Percentiles rank a stretch among this genome's conserved stretches.
phyloP scores from a whole-genome alignment of 208 protist species.

The Trypanosoma caninum region DNA sequence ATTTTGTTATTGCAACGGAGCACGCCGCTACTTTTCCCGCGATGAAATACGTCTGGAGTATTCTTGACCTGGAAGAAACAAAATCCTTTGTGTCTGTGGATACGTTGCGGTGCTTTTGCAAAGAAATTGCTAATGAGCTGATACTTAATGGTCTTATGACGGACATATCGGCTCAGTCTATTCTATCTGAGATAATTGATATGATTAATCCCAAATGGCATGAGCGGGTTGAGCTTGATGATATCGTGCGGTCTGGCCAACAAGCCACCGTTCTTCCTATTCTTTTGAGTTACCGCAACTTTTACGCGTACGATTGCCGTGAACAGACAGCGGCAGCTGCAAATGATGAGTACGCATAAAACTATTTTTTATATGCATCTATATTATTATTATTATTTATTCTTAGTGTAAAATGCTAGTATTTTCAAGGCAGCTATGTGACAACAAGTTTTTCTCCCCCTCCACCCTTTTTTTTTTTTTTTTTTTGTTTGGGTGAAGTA shows the following conservation, averaged over 20 bases:
- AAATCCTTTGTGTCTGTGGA: constrained; percentile 55
- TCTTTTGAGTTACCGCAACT: constrained; percentile 81
- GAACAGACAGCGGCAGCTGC: constrained; percentile 79
- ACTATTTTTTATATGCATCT: not conserved
- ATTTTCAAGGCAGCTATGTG: too few relatives aligned
- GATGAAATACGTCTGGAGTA: constrained; percentile 84
- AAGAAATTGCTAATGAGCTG: constrained; percentile 78
- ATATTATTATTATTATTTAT: constrained; percentile 11
- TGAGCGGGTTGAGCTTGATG: constrained; percentile 75
- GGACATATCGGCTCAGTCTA: constrained; percentile 76
- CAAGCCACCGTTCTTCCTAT: constrained; percentile 82
- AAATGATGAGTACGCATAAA: constrained; percentile 67
- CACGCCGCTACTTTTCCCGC: constrained; percentile 74
- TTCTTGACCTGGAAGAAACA: constrained; percentile 79
- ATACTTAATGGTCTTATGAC: constrained; percentile 67
- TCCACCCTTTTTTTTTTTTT: constrained; percentile 5
- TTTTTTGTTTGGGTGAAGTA: too few relatives aligned
- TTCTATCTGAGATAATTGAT: constrained; percentile 86
- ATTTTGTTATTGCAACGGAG: constrained; percentile 92
- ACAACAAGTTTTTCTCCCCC: constrained; percentile 19
- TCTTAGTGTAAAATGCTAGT: constrained; percentile 11
- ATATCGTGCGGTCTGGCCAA: constrained; percentile 76
- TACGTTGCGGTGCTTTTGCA: constrained; percentile 80
- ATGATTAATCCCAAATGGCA: constrained; percentile 90
- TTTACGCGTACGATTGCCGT: constrained; percentile 88